Base-by-base conservation (phyloP, 768 basidiomycete genomes). In the Hydnomerulius pinastri region DNA sequence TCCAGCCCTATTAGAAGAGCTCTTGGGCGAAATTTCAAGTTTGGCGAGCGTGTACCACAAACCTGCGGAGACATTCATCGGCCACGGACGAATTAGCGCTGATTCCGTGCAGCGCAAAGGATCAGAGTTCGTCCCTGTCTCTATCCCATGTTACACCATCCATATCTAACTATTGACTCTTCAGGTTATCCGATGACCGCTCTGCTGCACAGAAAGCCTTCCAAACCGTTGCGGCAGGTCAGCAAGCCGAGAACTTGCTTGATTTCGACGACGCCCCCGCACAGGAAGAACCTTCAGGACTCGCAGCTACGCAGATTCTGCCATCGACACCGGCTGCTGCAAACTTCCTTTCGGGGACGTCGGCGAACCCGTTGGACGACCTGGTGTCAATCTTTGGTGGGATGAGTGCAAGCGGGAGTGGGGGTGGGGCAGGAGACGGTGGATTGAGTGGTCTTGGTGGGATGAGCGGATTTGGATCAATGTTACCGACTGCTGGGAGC, bases 31-130 rank as follows among this genome's bases (percentile, higher is more conserved):
- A 66, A 81, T 98, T 18, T 92, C 92, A 2, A 85, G 80, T 37
- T 73, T 98, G 17, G 92, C 93, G 5, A 96, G 93, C 63, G 93
- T 96, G 2, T 99, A 99, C 65, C 97, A 99, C 73, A 98, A 97
- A 68, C 97, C 97, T 0, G 86, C 85, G 29, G 91, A 93, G 65
- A 98, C 97, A 0, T 99, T 99, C 62, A 83, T 99, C 48, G 97
- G 96, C 0, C 84, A 85, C 56, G 96, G 97, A 7, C 79, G 95
- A 41, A 77, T 98, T 49, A 87, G 92, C 7, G 90, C 85, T 0
- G 92, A 94, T 58, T 76, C 87, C 6, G 75, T 95, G 58, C 81
- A 83, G 55, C 75, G 77, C 59, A 86, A 78, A 68, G 81, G 74
- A 48, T 59, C 68, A 47, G 86, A 86, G 85, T 86, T 51, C 30